phyloP scores from a whole-genome alignment of 139 green algal species.

The Yamagishiella unicocca region DNA sequence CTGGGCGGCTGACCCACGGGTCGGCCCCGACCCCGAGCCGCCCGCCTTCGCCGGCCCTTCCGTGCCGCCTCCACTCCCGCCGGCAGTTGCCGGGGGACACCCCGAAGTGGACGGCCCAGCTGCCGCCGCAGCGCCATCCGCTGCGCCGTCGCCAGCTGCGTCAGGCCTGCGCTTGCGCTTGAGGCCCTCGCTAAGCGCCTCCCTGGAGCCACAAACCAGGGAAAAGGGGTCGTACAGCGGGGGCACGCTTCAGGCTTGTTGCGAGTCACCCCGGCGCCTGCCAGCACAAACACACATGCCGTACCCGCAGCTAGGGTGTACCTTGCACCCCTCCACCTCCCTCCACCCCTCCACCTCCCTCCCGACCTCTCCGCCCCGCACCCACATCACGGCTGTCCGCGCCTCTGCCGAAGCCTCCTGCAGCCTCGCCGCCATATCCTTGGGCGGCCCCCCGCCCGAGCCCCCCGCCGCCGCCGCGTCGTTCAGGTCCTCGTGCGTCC shows the following conservation, averaged over 20 bases:
- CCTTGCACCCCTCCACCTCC: background rate
- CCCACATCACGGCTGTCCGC: constrained; percentile 58
- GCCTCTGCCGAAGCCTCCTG: constrained; percentile 50
- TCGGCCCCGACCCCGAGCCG: too few relatives aligned
- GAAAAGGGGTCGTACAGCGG: too few relatives aligned
- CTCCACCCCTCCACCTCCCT: background rate
- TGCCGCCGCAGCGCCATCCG: background rate
- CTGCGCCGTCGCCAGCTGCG: background rate
- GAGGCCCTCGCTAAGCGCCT: constrained; percentile 59
- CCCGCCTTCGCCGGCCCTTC: too few relatives aligned
- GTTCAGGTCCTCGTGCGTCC: constrained; percentile 62
- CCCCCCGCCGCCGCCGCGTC: constrained; percentile 42
- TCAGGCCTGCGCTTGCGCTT: constrained; percentile 57
- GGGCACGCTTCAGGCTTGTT: too few relatives aligned
- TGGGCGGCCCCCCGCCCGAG: background rate
- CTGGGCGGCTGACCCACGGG: background rate
- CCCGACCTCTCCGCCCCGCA: background rate
- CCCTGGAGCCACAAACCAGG: constrained; percentile 48
- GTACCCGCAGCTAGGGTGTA: too few relatives aligned
- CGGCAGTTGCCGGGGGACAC: constrained; percentile 27
- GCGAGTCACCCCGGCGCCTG: too few relatives aligned
- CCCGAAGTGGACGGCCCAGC: background rate
- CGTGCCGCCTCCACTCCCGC: background rate
- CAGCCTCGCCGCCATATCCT: constrained; percentile 40
- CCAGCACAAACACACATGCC: too few relatives aligned